These are phyloP conservation scores for Pontederia crassipes DNA, from an alignment of 176 grass and related monocot species.

Conservation along the genomic window DNA sequence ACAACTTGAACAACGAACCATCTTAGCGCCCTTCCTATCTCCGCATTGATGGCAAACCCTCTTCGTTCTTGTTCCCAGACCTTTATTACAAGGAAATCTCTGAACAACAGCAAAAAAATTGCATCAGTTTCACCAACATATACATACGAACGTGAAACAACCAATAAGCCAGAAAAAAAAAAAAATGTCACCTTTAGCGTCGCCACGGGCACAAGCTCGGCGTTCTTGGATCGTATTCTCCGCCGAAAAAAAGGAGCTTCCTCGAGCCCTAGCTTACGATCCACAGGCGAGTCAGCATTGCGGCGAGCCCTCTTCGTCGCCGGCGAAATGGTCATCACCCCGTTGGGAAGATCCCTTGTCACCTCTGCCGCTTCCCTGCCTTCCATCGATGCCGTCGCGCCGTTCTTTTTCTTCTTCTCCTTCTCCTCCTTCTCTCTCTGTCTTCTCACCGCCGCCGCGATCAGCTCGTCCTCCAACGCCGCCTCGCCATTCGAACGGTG, in stretches of 20 bases:
- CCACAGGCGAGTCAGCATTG: conserved; percentile 16
- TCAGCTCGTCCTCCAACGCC: conserved; percentile 34
- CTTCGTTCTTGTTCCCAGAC: conserved; percentile 24
- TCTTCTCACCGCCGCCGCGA: conserved; percentile 36
- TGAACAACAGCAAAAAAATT: conserved; percentile 12
- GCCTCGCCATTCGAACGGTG: conserved; percentile 38
- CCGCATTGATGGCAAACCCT: conserved; percentile 65
- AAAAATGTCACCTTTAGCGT: conserved; percentile 52
- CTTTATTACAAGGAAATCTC: conserved; percentile 15
- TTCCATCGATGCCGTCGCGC: conserved; percentile 4
- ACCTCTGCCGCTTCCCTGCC: conserved; percentile 23
- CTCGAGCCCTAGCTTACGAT: conserved; percentile 72
- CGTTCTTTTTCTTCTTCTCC: conserved; percentile 27
- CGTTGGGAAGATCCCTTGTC: conserved; percentile 80
- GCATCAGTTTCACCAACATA: conserved; percentile 4
- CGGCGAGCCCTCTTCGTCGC: conserved; percentile 18
- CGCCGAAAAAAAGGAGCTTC: conserved; percentile 26
- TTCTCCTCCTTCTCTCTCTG: conserved; percentile 34
- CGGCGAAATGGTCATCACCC: conserved; percentile 89
- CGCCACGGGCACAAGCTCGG: conserved; percentile 60
- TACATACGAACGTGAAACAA: not conserved
- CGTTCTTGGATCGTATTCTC: conserved; percentile 89
- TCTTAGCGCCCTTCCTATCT: conserved; percentile 33
- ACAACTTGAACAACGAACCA: conserved; percentile 61
- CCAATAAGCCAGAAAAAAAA: not conserved